phyloP scores from a whole-genome alignment of 2,329 filamentous ascomycete species.

The Neurospora sp. region DNA sequence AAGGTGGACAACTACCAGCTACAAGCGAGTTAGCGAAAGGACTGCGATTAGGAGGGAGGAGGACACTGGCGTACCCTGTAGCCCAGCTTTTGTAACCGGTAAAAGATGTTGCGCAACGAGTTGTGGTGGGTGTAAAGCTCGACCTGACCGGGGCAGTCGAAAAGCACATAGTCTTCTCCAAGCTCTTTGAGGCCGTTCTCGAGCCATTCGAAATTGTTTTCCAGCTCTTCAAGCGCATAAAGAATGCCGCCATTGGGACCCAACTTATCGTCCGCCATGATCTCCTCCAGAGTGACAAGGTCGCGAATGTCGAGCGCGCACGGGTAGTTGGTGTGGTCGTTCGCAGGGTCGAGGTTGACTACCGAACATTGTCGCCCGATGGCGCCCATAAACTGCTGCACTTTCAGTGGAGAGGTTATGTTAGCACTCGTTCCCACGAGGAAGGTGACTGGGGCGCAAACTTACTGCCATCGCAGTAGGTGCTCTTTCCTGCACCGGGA shows the following conservation, averaged over 20 bases:
- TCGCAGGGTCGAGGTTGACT: slow-evolving; percentile 94
- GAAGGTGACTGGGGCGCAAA: slow-evolving; percentile 2
- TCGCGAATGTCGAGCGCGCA: slow-evolving; percentile 85
- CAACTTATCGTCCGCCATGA: slow-evolving; percentile 84
- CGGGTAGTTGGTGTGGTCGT: slow-evolving; percentile 82
- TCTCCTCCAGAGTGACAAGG: slow-evolving; percentile 81
- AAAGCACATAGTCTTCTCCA: slow-evolving; percentile 83
- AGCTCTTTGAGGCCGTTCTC: slow-evolving; percentile 70
- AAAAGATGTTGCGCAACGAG: slow-evolving; percentile 84
- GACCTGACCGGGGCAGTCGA: slow-evolving; percentile 94
- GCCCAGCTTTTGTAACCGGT: slow-evolving; percentile 77
- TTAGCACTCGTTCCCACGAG: background rate
- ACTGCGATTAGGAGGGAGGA: background rate
- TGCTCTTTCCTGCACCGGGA: slow-evolving; percentile 91
- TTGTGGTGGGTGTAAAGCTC: slow-evolving; percentile 95
- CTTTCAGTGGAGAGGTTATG: slow-evolving; percentile 25
- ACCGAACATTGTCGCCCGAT: slow-evolving; percentile 92
- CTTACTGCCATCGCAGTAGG: slow-evolving; percentile 90
- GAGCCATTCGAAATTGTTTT: slow-evolving; percentile 89
- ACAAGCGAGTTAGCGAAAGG: slow-evolving; percentile 20
- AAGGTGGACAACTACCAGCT: slow-evolving; percentile 90
- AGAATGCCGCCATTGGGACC: slow-evolving; percentile 89
- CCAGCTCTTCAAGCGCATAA: slow-evolving; percentile 90
- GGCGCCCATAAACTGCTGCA: slow-evolving; percentile 96
- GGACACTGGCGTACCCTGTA: slow-evolving; percentile 62